Base-by-base conservation (phyloP, 805 yeast species). In the Komagataella ulmi region DNA sequence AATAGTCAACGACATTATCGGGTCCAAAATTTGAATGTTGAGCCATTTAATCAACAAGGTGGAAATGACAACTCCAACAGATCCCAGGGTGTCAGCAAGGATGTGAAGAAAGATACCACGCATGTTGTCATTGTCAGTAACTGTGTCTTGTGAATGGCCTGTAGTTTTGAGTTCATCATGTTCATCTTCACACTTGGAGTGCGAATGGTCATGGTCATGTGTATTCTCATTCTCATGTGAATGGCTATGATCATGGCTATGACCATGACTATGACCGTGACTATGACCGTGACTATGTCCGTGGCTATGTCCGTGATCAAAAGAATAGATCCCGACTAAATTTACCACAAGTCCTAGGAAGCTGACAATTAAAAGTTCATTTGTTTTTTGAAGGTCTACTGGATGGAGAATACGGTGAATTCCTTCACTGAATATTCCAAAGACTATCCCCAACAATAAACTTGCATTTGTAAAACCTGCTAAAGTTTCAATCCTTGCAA, bases 401-500 rank as follows among this genome's bases (percentile, higher is more conserved):
- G 98, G 98, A 56, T 81, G 75, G 48, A 80, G 73, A 24, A 93
- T 72, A 55, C 99, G 75, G 51, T 88, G 91, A 24, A 88, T 58
- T 0, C 97, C 93, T 65, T 93, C 97, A 55, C 87, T 81, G 21
- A 86, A 74, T 47, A 93, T 89, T 17, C 96, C 93, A 21, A 85
- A 83, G 21, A 93, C 90, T 48, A 93, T 91, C 2, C 96, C 97
- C 21, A 95, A 66, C 46, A 93, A 71, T 50, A 93, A 66, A 6
- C 95, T 84, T 3, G 96, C 99, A 64, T 93, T 93, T 3, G 98
- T 86, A 60, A 93, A 93, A 0, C 99, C 99, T 0, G 97, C 93
- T 52, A 93, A 72, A 2, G 95, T 89, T 64, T 90, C 98, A 49
- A 93, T 80, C 64, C 89, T 80, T 6, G 81, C 74, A 50, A 91